Percentiles rank a stretch among this genome's conserved stretches.
These are phyloP conservation scores for Vigna trinervia DNA, from an alignment of 306 rosid genomes.

Conservation along the genomic window DNA sequence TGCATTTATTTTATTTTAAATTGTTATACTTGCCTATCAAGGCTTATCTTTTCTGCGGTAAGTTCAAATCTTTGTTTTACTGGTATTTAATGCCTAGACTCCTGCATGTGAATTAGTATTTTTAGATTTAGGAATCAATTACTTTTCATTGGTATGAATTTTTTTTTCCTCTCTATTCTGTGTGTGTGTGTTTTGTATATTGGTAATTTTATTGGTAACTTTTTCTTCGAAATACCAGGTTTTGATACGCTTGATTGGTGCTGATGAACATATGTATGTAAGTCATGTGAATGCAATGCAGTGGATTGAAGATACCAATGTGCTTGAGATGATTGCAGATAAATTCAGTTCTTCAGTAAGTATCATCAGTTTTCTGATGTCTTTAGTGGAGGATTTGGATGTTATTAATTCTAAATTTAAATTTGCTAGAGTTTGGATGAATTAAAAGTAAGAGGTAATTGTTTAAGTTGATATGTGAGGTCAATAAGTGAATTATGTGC, in stretches of 20 bases:
- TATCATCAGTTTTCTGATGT: conserved; percentile 35
- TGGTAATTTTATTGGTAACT: conserved; percentile 23
- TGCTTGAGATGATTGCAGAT: conserved; percentile 97
- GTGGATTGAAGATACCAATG: conserved; percentile 90
- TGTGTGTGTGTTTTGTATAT: conserved; percentile 7
- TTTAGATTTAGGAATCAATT: neutral
- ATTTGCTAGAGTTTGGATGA: conserved; percentile 8
- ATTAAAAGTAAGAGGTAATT: neutral
- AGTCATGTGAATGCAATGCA: conserved; percentile 82
- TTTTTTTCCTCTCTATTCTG: neutral
- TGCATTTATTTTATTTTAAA: conserved; percentile 40
- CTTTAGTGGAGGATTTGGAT: conserved; percentile 18
- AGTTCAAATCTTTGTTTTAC: conserved; percentile 21
- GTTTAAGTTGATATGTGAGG: conserved; percentile 1
- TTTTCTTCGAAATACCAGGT: conserved; percentile 61
- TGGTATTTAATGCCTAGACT: conserved; percentile 16
- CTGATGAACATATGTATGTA: conserved; percentile 93
- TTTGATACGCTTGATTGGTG: conserved; percentile 93
- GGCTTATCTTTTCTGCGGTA: conserved; percentile 32
- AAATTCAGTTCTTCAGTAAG: conserved; percentile 96
- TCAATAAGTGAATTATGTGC: neutral
- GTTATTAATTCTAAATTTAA: conserved; percentile 1
- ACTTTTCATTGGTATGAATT: neutral
- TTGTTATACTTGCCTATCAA: conserved; percentile 32
- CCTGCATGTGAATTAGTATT: neutral